Evolutionary conservation across 164 flowering plant species (phyloP).

Genomic region (Annona cherimola): DNA sequence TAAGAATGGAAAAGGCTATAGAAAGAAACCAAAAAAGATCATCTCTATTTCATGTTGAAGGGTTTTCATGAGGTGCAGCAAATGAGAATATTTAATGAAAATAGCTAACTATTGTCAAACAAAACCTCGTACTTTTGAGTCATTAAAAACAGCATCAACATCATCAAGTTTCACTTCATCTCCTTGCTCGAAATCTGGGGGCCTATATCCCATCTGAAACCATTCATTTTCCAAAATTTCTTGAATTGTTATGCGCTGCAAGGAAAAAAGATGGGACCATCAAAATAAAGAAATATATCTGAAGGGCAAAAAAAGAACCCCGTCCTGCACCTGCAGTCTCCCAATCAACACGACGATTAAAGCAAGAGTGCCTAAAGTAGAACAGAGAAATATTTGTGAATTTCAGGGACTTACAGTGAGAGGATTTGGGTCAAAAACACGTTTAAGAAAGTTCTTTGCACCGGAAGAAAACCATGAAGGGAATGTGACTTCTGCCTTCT

Average conservation of each 20-base stretch:
- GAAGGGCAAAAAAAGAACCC: background rate
- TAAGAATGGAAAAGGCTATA: too few species aligned
- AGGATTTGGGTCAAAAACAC: constrained; percentile 87
- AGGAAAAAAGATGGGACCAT: background rate
- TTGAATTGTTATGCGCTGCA: constrained; percentile 69
- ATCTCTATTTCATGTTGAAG: background rate
- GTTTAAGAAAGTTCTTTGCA: constrained; percentile 58
- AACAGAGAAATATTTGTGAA: background rate
- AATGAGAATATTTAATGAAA: background rate
- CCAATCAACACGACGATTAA: background rate
- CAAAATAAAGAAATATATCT: background rate
- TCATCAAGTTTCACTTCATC: constrained; percentile 72
- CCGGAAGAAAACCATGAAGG: constrained; percentile 79
- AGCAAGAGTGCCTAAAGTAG: background rate
- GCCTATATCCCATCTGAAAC: constrained; percentile 74
- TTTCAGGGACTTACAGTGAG: constrained; percentile 47
- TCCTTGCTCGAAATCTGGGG: constrained; percentile 57
- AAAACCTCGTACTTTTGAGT: constrained; percentile 44
- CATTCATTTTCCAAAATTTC: constrained; percentile 81
- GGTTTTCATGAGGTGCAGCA: background rate
- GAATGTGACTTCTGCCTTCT: constrained; percentile 60
- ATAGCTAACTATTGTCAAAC: background rate
- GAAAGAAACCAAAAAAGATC: background rate
- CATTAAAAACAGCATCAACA: constrained; percentile 75
- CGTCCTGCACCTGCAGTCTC: background rate